phyloP scores from a whole-genome alignment of 179 eudicot species.

The Beta corolliflora region DNA sequence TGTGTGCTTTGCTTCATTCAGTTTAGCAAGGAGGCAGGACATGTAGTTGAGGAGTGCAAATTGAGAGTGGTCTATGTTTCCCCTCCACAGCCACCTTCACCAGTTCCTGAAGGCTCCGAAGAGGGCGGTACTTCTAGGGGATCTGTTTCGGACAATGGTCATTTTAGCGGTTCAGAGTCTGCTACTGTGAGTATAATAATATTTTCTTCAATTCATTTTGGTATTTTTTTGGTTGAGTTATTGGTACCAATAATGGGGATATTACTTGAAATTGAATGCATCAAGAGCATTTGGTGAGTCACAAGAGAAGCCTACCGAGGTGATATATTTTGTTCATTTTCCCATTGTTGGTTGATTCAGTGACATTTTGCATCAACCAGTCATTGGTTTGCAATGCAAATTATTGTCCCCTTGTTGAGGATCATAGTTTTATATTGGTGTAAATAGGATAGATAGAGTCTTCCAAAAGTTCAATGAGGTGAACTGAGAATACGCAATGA shows the following conservation, averaged over 20 bases:
- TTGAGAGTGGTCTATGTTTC: slow-evolving; percentile 64
- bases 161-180: slow-evolving; percentile 44
- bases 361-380: neutral
- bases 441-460: neutral
- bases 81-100: slow-evolving; percentile 70
- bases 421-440: neutral
- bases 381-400: neutral
- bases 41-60: slow-evolving; percentile 66
- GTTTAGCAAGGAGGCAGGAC: slow-evolving; percentile 67
- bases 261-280: slow-evolving; percentile 34
- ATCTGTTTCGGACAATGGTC: slow-evolving; percentile 50
- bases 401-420: neutral
- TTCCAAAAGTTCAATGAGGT: neutral
- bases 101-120: slow-evolving; percentile 71
- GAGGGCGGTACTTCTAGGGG: slow-evolving; percentile 62
- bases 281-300: slow-evolving; percentile 45
- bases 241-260: neutral
- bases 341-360: neutral
- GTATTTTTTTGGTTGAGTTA: neutral
- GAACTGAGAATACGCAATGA: neutral
- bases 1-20: slow-evolving; percentile 21
- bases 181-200: slow-evolving; percentile 27
- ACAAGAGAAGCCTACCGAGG: slow-evolving; percentile 54
- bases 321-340: slow-evolving; percentile 13
- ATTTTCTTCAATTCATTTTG: neutral